Percentiles rank a stretch among this genome's conserved stretches.
Conservation (phyloP, 129 eudicot genomes). For the Helianthus annuus region DNA sequence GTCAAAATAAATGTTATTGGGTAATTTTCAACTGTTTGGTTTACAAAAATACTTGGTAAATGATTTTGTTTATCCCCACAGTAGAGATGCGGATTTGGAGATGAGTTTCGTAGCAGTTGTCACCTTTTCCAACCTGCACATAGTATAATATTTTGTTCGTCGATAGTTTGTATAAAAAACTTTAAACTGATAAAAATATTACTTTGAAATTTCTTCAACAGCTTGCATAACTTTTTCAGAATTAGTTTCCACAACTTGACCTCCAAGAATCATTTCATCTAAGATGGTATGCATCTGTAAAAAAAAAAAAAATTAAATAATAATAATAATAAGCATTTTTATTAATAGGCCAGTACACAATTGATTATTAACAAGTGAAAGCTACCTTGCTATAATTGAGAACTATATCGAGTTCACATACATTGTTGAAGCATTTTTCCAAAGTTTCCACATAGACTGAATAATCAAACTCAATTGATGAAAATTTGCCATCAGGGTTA, state of each 20-base stretch:
- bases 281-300: constrained; percentile 67
- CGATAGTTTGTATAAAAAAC: too few relatives aligned
- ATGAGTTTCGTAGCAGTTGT: constrained; percentile 34
- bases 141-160: neutral
- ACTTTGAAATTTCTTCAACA: constrained; percentile 72
- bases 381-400: constrained; percentile 70
- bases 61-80: constrained; percentile 39
- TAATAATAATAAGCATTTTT: neutral
- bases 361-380: constrained; percentile 3
- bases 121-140: constrained; percentile 47
- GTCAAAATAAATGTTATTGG: neutral
- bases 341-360: neutral
- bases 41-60: constrained; percentile 5
- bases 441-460: constrained; percentile 75
- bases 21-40: neutral
- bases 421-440: constrained; percentile 74
- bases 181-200: neutral
- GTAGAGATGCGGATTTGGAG: constrained; percentile 45
- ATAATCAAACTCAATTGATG: constrained; percentile 10
- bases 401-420: constrained; percentile 79
- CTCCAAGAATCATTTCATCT: constrained; percentile 75
- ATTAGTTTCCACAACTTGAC: constrained; percentile 80
- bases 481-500: neutral
- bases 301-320: neutral
- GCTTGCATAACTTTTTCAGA: constrained; percentile 56